phyloP scores from a whole-genome alignment of 257 asterid species.

The Solanum clarkiae region DNA sequence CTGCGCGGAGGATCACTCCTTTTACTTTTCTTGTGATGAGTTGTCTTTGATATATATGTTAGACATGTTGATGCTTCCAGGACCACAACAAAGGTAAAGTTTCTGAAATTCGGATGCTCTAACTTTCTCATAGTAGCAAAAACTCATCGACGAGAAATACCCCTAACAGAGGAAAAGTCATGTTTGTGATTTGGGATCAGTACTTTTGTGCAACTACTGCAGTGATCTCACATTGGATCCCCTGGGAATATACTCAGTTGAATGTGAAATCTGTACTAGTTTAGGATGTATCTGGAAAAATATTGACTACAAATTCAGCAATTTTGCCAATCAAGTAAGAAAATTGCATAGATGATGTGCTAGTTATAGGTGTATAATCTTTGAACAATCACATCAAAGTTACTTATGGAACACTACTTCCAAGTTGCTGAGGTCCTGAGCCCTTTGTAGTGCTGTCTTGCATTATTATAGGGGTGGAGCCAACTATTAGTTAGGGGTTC shows the following conservation, averaged over 20 bases:
- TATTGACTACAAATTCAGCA: neutral
- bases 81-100: conserved; percentile 17
- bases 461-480: neutral
- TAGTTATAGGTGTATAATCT: neutral
- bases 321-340: neutral
- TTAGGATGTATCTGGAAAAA: neutral
- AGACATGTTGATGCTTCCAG: conserved; percentile 5
- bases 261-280: neutral
- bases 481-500: too few species aligned
- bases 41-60: neutral
- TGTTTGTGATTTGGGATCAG: neutral
- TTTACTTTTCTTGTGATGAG: conserved; percentile 2
- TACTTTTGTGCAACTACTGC: neutral
- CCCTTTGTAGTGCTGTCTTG: neutral
- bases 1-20: neutral
- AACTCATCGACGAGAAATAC: neutral
- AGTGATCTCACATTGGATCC: neutral
- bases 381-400: neutral
- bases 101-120: neutral
- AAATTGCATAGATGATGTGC: neutral
- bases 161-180: neutral
- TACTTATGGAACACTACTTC: neutral
- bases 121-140: neutral
- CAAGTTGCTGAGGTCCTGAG: neutral
- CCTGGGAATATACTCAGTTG: neutral